Percentiles rank a stretch among this genome's conserved stretches.
Evolutionary conservation across 2,329 filamentous ascomycete genomes (phyloP).

Genomic region (Colletotrichum tropicale): DNA sequence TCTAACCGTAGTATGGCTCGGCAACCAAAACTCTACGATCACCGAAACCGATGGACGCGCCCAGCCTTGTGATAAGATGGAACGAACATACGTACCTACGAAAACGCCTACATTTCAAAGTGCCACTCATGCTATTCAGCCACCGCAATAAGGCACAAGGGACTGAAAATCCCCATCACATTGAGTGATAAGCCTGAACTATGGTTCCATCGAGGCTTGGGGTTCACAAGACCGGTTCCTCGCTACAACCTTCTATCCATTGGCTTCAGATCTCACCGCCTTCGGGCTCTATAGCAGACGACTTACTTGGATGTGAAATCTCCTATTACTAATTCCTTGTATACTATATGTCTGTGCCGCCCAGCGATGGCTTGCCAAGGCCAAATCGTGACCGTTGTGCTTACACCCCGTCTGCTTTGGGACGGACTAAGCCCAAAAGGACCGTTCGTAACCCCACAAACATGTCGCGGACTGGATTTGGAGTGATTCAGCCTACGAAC

Average conservation of each 20-base stretch:
- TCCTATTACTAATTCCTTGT: not conserved
- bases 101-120: fast-evolving
- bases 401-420: not conserved
- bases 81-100: not conserved
- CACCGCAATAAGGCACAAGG: not conserved
- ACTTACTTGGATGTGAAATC: not conserved
- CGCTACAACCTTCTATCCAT: not conserved
- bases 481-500: not conserved
- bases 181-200: not conserved
- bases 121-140: not conserved
- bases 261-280: not conserved
- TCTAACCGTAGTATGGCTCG: fast-evolving
- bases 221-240: not conserved
- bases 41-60: not conserved
- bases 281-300: not conserved
- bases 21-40: not conserved
- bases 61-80: not conserved
- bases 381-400: not conserved
- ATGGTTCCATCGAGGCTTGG: not conserved
- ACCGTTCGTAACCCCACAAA: not conserved
- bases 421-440: not conserved
- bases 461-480: not conserved
- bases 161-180: not conserved
- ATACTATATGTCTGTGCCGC: not conserved
- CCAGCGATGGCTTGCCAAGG: not conserved